Conservation (phyloP, 2,329 filamentous ascomycete species). For the Venturia asperata region DNA sequence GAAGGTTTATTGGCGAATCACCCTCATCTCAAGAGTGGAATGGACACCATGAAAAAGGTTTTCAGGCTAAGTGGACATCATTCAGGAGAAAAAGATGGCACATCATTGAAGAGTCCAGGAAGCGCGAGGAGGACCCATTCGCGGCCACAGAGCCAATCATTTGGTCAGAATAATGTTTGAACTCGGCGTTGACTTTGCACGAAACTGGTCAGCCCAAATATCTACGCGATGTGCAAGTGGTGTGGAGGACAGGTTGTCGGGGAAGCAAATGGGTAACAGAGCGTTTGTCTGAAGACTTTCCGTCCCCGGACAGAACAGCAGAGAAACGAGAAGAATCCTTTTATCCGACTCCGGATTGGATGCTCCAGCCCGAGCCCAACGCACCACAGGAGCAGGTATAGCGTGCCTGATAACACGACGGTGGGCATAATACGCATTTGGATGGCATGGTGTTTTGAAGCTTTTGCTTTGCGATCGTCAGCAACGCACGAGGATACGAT, state of each 20-base stretch:
- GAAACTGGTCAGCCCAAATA: not conserved
- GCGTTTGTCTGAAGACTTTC: not conserved
- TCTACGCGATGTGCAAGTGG: not conserved
- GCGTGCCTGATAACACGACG: not conserved
- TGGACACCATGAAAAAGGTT: slow-evolving; percentile 40
- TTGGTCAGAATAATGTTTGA: not conserved
- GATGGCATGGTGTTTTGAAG: slow-evolving; percentile 3
- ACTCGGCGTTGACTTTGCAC: not conserved
- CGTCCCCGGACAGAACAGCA: not conserved
- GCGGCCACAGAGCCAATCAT: not conserved
- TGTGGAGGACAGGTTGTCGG: not conserved
- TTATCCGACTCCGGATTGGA: not conserved
- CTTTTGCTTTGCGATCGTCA: not conserved
- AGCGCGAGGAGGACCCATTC: slow-evolving; percentile 2
- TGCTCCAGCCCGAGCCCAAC: not conserved
- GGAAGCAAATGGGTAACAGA: not conserved
- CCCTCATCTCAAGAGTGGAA: slow-evolving; percentile 37
- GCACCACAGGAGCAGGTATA: not conserved
- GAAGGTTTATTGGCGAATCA: slow-evolving; percentile 30
- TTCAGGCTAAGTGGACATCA: slow-evolving; percentile 32
- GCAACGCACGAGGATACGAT: not conserved
- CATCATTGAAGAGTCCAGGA: slow-evolving; percentile 7
- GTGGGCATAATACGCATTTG: not conserved
- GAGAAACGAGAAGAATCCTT: too few species aligned
- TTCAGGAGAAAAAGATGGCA: not conserved